Evolutionary conservation across 139 green algal genomes (phyloP).

Genomic region (Coelastrella sp.): DNA sequence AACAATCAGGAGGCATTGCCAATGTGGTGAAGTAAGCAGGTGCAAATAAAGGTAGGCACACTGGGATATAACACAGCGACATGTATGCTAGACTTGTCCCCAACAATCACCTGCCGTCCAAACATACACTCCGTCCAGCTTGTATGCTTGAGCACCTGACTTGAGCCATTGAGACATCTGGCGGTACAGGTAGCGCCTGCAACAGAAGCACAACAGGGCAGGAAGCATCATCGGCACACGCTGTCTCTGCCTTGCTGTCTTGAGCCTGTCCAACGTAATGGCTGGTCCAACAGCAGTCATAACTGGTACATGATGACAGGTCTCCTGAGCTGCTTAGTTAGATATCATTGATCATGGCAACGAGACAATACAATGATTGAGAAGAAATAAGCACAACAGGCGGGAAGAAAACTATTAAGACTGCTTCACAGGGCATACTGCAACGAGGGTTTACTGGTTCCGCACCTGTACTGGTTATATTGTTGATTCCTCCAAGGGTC

Average conservation of each 20-base stretch:
- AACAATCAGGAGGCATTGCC: neutral
- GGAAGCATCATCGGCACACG: neutral
- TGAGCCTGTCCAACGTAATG: too few species aligned
- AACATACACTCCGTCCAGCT: conserved; percentile 37
- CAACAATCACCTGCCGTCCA: conserved; percentile 43
- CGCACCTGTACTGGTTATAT: conserved; percentile 49
- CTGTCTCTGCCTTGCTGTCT: too few species aligned
- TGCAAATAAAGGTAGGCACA: too few species aligned
- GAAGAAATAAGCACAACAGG: too few species aligned
- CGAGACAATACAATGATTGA: neutral
- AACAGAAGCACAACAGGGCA: neutral
- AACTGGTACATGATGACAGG: too few species aligned
- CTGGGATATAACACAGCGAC: neutral
- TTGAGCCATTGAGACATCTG: conserved; percentile 36
- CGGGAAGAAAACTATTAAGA: too few species aligned
- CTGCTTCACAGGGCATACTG: too few species aligned
- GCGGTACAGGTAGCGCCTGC: conserved; percentile 47
- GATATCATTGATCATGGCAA: too few species aligned
- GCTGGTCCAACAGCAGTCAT: too few species aligned
- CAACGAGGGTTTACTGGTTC: too few species aligned
- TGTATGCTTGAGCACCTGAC: neutral
- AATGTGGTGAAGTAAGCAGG: neutral
- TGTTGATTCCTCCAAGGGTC: conserved; percentile 40
- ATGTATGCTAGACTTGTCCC: neutral
- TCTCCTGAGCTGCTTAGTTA: too few species aligned